These are phyloP conservation scores for Populus trichocarpa DNA, from an alignment of 441 rosid species.

Conservation along the genomic window DNA sequence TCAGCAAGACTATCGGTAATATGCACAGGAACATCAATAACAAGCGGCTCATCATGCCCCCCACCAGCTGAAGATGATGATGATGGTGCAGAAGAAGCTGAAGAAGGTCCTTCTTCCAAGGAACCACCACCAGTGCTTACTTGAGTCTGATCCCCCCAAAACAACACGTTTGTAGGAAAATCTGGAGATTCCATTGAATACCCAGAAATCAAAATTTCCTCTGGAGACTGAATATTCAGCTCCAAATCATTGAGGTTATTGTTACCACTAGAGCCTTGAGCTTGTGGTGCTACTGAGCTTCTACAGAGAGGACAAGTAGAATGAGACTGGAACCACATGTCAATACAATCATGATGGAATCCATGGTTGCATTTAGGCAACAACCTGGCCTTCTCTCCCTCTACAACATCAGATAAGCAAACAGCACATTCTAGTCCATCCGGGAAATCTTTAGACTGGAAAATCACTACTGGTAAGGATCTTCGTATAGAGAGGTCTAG, in stretches of 20 bases:
- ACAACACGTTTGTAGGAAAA: slow-evolving; percentile 80
- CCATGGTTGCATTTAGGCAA: slow-evolving; percentile 78
- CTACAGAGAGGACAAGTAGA: slow-evolving; percentile 95
- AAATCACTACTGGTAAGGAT: slow-evolving; percentile 58
- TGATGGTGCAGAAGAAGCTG: slow-evolving; percentile 12
- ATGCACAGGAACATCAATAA: slow-evolving; percentile 54
- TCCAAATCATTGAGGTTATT: slow-evolving; percentile 45
- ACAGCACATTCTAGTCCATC: slow-evolving; percentile 74
- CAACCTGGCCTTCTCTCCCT: slow-evolving; percentile 60
- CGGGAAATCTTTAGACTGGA: slow-evolving; percentile 34
- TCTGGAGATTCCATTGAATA: slow-evolving; percentile 45
- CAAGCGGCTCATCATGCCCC: slow-evolving; percentile 39
- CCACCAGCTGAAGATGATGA: slow-evolving; percentile 23
- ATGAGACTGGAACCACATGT: slow-evolving; percentile 93
- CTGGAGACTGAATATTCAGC: slow-evolving; percentile 25
- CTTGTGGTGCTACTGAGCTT: slow-evolving; percentile 44
- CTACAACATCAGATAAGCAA: slow-evolving; percentile 69
- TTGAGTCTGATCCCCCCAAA: slow-evolving; percentile 75
- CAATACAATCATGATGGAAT: slow-evolving; percentile 79
- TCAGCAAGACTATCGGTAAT: slow-evolving; percentile 36
- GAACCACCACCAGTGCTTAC: slow-evolving; percentile 51
- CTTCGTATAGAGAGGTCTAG: slow-evolving; percentile 54
- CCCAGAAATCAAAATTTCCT: slow-evolving; percentile 33
- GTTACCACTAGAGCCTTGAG: slow-evolving; percentile 39
- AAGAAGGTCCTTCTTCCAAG: slow-evolving; percentile 34